Conservation (phyloP, 352 stramenopile genomes). For the Globisporangium polare region DNA sequence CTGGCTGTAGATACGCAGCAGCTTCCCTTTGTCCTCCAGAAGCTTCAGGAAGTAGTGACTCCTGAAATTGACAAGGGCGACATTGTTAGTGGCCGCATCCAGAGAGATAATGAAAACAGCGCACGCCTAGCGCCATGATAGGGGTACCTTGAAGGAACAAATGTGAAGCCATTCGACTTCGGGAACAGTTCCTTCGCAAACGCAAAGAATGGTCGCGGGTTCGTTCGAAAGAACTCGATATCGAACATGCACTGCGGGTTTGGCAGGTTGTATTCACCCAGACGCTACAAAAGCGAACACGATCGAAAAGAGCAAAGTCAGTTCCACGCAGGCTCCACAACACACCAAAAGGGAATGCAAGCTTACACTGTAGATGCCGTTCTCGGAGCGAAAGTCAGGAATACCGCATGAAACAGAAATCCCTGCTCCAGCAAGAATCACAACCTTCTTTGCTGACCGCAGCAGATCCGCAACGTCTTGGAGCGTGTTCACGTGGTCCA, state of each 20-base stretch:
- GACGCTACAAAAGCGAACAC: conserved; percentile 28
- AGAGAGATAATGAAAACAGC: neutral
- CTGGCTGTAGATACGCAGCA: conserved; percentile 92
- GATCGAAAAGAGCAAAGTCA: neutral
- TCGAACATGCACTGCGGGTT: conserved; percentile 91
- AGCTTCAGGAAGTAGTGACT: conserved; percentile 97
- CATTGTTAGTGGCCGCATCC: neutral
- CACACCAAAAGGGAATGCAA: neutral
- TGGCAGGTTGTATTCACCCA: conserved; percentile 78
- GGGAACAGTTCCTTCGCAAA: conserved; percentile 91
- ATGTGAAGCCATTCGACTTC: conserved; percentile 76
- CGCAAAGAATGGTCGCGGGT: conserved; percentile 96
- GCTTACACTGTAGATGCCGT: conserved; percentile 89
- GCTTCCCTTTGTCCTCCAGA: conserved; percentile 89
- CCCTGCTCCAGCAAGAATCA: conserved; percentile 93
- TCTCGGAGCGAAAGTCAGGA: conserved; percentile 97
- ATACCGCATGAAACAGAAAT: conserved; percentile 97
- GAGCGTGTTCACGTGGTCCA: conserved; percentile 55
- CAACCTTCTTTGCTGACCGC: conserved; percentile 81
- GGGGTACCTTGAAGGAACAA: conserved; percentile 59
- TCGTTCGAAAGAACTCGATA: conserved; percentile 95
- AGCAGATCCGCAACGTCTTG: conserved; percentile 77
- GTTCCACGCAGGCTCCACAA: neutral
- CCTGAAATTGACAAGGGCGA: conserved; percentile 6
- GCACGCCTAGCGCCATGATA: too few relatives aligned